Base-by-base conservation (phyloP, 2,329 filamentous ascomycete genomes). In the Lithohypha guttulata region DNA sequence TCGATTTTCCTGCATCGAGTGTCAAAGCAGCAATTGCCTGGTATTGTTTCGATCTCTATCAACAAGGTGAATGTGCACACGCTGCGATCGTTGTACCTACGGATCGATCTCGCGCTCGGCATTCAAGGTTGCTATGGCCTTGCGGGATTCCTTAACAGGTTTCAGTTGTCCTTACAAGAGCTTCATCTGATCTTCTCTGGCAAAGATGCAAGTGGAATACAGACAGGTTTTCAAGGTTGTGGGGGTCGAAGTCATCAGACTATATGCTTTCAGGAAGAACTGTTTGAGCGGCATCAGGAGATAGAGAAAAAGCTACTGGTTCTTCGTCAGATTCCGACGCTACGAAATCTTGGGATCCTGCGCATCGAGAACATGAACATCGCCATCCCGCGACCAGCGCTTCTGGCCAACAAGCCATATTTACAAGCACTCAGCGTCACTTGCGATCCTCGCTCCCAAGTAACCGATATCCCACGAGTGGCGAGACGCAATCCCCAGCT, bases 301-400 rank as follows among this genome's bases (percentile, higher is more conserved):
- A 19, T 20, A 3, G 35, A 38, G 18, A 15, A 19, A 11, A 43
- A 35, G 22, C 35, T 51, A 10, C 9, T 32, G 6, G 22, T 43
- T 9, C 26, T 34, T 14, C 47, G 47, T 20, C 43, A 45, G 25
- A 32, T 31, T 18, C 31, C 46, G 9, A 25, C 21, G 7, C 38
- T 15, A 10, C 10, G 18, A 9, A 38, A 44, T 7, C 39, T 51
- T 10, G 38, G 33, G 15, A 40, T 43, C 7, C 38, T 51, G 9
- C 42, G 46, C 17, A 18, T 51, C 9, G 41, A 43, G 18, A 49
- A 49, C 29, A 22, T 44, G 21, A 51, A 51, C 28, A 21, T 45
- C 13, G 47, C 47, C 20, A 9, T 51, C 9, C 18, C 37, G 14
- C 22, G 31, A 30, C 22, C 33, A 8, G 42, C 47, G 17, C 30